phyloP scores from a whole-genome alignment of 805 yeast genomes.

The Lachancea sp. region DNA sequence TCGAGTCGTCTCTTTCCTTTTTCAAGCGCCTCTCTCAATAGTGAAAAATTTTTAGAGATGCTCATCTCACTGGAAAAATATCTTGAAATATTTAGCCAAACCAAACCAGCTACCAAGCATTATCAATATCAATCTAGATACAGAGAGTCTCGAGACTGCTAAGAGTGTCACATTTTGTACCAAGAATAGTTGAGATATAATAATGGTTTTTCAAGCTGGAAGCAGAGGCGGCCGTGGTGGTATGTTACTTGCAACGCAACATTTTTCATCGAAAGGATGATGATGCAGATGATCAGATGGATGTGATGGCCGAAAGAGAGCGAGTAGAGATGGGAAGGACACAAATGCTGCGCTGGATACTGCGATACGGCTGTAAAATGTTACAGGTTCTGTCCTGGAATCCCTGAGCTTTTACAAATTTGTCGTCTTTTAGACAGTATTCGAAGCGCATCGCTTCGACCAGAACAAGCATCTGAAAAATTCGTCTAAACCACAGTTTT shows the following conservation, averaged over 20 bases:
- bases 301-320: no score
- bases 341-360: no score
- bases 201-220: slow-evolving; percentile 70
- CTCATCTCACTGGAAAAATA: slow-evolving; percentile 10
- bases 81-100: not conserved
- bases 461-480: not conserved
- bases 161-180: not conserved
- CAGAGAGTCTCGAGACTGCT: slow-evolving; percentile 2
- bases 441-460: not conserved
- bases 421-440: no score
- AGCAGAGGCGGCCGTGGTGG: slow-evolving; percentile 57
- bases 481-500: not conserved
- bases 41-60: slow-evolving; percentile 11
- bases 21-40: not conserved
- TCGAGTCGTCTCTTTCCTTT: slow-evolving; percentile 3
- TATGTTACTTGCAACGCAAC: slow-evolving; percentile 37
- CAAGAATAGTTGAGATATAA: slow-evolving; percentile 29
- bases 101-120: no score
- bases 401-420: no score
- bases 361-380: no score
- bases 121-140: no score
- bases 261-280: slow-evolving; percentile 32
- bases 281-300: no score
- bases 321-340: no score
- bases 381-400: no score